Evolutionary conservation across 192 early-diverging fungal genomes (phyloP).

Genomic region (Obelidium mucronatum): DNA sequence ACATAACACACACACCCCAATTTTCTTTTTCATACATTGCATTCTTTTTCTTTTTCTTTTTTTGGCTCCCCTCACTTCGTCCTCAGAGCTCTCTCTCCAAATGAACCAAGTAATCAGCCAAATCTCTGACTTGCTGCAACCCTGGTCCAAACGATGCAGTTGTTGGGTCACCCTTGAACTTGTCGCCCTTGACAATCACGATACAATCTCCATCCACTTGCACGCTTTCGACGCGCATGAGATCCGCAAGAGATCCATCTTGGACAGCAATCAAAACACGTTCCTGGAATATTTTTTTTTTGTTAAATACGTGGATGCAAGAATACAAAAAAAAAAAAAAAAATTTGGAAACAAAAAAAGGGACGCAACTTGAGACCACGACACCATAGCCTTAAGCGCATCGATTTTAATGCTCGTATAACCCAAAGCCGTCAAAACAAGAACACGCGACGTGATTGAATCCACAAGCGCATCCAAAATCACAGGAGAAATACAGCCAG

Average conservation of each 20-base stretch:
- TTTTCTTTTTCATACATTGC: too few relatives aligned
- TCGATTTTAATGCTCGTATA: not conserved
- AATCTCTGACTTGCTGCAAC: not conserved
- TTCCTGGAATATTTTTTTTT: not conserved
- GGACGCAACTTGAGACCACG: too few relatives aligned
- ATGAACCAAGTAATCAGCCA: constrained; percentile 9
- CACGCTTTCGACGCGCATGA: not conserved
- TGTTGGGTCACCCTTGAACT: not conserved
- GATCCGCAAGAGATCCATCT: not conserved
- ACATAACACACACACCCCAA: not conserved
- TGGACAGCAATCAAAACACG: not conserved
- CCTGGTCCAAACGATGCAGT: not conserved
- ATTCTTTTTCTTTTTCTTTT: too few relatives aligned
- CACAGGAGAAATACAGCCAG: not conserved
- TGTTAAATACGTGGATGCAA: not conserved
- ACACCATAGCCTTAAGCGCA: too few relatives aligned
- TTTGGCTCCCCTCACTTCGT: too few relatives aligned
- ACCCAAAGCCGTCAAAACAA: not conserved
- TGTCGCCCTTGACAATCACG: not conserved
- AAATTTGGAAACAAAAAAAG: too few relatives aligned
- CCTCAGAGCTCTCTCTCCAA: constrained; percentile 19
- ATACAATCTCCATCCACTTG: not conserved
- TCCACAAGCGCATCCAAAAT: not conserved
- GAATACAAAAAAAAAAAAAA: not conserved
- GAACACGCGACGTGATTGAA: not conserved